phyloP scores from a whole-genome alignment of 352 stramenopile species.

The Ophiocytium majus region DNA sequence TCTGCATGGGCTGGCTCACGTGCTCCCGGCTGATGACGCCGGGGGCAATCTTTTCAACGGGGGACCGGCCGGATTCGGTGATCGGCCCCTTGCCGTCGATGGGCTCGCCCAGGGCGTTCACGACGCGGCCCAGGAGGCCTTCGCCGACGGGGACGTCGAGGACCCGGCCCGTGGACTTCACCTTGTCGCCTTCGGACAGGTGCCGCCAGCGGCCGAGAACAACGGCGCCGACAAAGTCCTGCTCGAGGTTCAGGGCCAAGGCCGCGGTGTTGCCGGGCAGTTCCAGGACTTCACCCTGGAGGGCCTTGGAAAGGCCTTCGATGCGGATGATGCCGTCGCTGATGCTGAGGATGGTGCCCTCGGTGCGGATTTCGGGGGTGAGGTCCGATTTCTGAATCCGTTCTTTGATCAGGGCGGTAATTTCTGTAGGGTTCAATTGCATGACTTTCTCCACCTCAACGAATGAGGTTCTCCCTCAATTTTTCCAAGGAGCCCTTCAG shows the following conservation, averaged over 20 bases:
- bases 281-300: too few relatives aligned
- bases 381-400: too few relatives aligned
- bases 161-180: constrained; percentile 82
- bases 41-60: constrained; percentile 81
- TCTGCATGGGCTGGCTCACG: constrained; percentile 84
- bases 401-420: too few relatives aligned
- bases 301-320: too few relatives aligned
- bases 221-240: constrained; percentile 84
- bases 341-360: too few relatives aligned
- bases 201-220: constrained; percentile 83
- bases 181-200: constrained; percentile 81
- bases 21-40: constrained; percentile 83
- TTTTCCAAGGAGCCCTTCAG: too few relatives aligned
- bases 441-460: too few relatives aligned
- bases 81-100: constrained; percentile 63
- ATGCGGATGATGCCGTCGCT: too few relatives aligned
- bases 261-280: too few relatives aligned
- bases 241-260: constrained; percentile 86
- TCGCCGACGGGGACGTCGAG: constrained; percentile 80
- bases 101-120: constrained; percentile 75
- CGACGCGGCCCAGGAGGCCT: constrained; percentile 78
- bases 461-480: too few relatives aligned
- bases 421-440: too few relatives aligned
- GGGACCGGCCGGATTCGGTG: constrained; percentile 61
- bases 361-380: too few relatives aligned